Percentiles rank a stretch among this genome's conserved stretches.
Evolutionary conservation across 768 basidiomycete species (phyloP).

Genomic region (Candolleomyces efflorescens): DNA sequence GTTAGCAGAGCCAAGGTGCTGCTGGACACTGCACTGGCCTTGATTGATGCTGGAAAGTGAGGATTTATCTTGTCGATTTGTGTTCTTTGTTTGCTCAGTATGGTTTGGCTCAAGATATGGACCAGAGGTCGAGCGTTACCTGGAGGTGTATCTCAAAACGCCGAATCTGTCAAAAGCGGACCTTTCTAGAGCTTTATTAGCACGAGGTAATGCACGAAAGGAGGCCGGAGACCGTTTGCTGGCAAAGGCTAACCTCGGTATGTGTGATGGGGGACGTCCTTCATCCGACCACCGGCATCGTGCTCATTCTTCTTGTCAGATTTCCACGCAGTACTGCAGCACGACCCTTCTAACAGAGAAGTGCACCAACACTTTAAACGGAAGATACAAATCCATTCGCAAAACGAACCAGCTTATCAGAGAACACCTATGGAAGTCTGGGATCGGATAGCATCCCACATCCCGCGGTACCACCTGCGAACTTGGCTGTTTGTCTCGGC

Average conservation of each 20-base stretch:
- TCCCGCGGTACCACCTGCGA: conserved; percentile 64
- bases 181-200: conserved; percentile 50
- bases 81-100: background rate
- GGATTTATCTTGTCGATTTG: conserved; percentile 14
- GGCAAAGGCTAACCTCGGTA: conserved; percentile 57
- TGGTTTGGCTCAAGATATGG: conserved; percentile 44
- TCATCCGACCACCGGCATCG: no score
- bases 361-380: conserved; percentile 46
- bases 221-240: conserved; percentile 50
- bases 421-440: conserved; percentile 64
- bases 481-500: conserved; percentile 63
- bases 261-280: conserved; percentile 20
- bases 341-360: conserved; percentile 57
- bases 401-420: conserved; percentile 53
- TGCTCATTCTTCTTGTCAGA: conserved; percentile 32
- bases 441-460: conserved; percentile 59
- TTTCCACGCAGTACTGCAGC: conserved; percentile 52
- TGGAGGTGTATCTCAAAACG: conserved; percentile 62
- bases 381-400: conserved; percentile 51
- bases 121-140: conserved; percentile 56
- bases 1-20: conserved; percentile 46
- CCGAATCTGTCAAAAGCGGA: conserved; percentile 51
- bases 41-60: conserved; percentile 49
- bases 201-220: conserved; percentile 57
- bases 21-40: conserved; percentile 42